Base-by-base conservation (phyloP, 768 basidiomycete species). In the Coprinopsis marcescibilis region DNA sequence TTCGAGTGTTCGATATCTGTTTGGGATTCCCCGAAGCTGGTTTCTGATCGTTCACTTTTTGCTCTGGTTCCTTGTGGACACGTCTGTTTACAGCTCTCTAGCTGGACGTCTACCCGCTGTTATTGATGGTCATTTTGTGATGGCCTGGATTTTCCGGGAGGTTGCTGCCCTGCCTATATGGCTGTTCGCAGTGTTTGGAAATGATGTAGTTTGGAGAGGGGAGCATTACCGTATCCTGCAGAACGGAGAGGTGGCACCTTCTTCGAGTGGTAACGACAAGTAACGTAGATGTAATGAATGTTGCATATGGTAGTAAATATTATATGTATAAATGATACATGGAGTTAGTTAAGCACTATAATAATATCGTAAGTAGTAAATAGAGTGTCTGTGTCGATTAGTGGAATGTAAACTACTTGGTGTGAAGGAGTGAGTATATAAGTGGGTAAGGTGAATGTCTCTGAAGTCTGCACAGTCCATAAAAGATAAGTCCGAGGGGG, bases 141-240 rank as follows among this genome's bases (percentile, higher is more conserved):
- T 69, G 24, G 89, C 91, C 5, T 99, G 93, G 91, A 61, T 71
- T 14, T 67, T 75, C 15, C 76, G 96, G 47, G 96, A 99, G 65
- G 11, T 83, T 32, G 62, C 94, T 49, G 84, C 95, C 3, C 68
- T 98, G 17, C 96, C 96, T 0, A 89, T 98, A 48, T 99, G 83
- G 79, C 40, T 85, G 5, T 69, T 84, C 51, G 95, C 89, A 4
- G 78, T 99, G 32, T 65, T 83, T 41, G 92, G 94, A 23, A 73
- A 81, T 60, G 79, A 81, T 48, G 89, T 99, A 25, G 70, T 73
- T 1, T 99, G 96, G 96, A 76, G 96, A 59, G 95, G 94, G 0
- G 73, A 67, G 57, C 75, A 62, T 52, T 99, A 97, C 65, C 71
- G 73, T 52, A 77, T 97, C 36, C 62, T 83, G 50, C 66, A 65